These are phyloP conservation scores for Oenanthe sinensis DNA, from an alignment of 129 eudicot genomes.

Conservation along the genomic window DNA sequence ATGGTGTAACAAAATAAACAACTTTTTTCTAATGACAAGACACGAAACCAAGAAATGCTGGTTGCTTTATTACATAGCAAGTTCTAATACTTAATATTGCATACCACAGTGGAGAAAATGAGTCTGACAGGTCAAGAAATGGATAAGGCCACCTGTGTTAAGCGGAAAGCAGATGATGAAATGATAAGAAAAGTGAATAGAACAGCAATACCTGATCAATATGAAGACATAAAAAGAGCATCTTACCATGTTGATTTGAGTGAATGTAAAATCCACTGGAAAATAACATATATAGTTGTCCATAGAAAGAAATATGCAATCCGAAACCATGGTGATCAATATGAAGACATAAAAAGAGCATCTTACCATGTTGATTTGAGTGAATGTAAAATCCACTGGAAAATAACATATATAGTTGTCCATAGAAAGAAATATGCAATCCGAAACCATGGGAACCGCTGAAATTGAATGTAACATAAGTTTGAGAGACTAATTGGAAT, in stretches of 20 bases:
- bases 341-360: neutral
- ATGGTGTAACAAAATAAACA: neutral
- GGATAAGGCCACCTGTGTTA: slow-evolving; percentile 95
- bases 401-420: slow-evolving; percentile 67
- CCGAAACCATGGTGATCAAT: slow-evolving; percentile 98
- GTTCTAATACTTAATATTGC: slow-evolving; percentile 6
- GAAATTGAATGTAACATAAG: slow-evolving; percentile 14
- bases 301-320: slow-evolving; percentile 75
- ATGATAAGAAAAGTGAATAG: neutral
- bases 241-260: slow-evolving; percentile 55
- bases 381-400: slow-evolving; percentile 82
- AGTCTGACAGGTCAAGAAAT: slow-evolving; percentile 70
- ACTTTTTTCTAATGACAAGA: too few species aligned
- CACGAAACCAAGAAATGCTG: neutral
- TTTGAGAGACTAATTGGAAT: neutral
- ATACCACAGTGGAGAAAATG: slow-evolving; percentile 87
- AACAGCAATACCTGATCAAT: neutral
- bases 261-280: slow-evolving; percentile 82
- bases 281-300: slow-evolving; percentile 67
- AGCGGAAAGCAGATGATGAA: neutral
- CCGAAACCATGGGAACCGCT: slow-evolving; percentile 95
- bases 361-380: slow-evolving; percentile 55
- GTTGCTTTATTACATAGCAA: neutral
- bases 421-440: slow-evolving; percentile 75
- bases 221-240: neutral